Conservation (phyloP, 805 yeast species). For the Candida multigemmis region DNA sequence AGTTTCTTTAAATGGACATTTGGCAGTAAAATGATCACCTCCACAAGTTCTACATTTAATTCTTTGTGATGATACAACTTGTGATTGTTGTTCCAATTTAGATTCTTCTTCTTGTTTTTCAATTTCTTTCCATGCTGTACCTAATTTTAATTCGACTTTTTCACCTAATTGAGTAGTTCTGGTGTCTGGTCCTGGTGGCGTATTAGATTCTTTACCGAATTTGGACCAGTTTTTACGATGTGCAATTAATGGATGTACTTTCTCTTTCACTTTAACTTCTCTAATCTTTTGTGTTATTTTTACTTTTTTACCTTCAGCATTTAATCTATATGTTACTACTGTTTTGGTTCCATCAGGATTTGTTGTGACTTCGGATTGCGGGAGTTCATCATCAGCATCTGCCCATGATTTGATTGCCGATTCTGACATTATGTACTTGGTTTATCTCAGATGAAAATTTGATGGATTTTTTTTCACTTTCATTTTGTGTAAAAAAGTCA, state of each 20-base stretch:
- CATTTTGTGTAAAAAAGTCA: not conserved
- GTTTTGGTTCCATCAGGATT: constrained; percentile 89
- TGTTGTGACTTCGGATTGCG: constrained; percentile 63
- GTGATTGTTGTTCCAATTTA: constrained; percentile 36
- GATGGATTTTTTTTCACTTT: constrained; percentile 4
- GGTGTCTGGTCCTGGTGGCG: constrained; percentile 79
- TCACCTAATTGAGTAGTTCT: constrained; percentile 87
- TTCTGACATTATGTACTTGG: constrained; percentile 15
- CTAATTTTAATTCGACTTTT: constrained; percentile 65
- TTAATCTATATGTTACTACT: constrained; percentile 65
- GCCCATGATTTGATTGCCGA: constrained; percentile 52
- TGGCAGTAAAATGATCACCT: constrained; percentile 86
- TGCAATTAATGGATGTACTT: constrained; percentile 82
- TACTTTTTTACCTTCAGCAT: constrained; percentile 74
- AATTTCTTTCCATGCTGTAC: constrained; percentile 68
- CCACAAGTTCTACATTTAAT: constrained; percentile 84
- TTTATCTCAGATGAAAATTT: not conserved
- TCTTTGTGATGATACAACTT: constrained; percentile 29
- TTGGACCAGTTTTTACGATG: constrained; percentile 79
- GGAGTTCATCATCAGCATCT: constrained; percentile 64
- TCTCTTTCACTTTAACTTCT: constrained; percentile 68
- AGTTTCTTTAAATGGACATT: constrained; percentile 93
- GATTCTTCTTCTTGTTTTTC: constrained; percentile 64
- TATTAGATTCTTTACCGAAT: constrained; percentile 70
- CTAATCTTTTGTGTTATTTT: constrained; percentile 81